Evolutionary conservation across 768 basidiomycete species (phyloP).

Genomic region (Leccinum boreale): DNA sequence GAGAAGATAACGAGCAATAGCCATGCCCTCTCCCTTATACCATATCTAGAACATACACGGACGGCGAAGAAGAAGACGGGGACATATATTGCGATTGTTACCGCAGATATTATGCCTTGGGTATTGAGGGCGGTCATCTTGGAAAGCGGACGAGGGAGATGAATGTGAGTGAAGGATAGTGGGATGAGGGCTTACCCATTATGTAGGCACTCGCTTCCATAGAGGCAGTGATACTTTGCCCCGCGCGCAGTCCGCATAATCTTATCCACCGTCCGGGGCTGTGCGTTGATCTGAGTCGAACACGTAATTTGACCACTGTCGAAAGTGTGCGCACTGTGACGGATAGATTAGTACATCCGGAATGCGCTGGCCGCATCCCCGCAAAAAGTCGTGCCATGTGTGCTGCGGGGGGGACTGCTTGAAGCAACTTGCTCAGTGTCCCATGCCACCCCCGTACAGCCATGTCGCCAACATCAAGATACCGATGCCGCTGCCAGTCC

Average conservation of each 20-base stretch:
- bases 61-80: conserved; percentile 49
- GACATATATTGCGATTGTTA: conserved; percentile 56
- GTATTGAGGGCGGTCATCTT: conserved; percentile 34
- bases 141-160: not conserved
- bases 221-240: conserved; percentile 20
- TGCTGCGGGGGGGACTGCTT: not conserved
- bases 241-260: not conserved
- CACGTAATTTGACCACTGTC: not conserved
- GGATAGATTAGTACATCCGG: not conserved
- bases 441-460: not conserved
- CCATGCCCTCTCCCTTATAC: conserved; percentile 62
- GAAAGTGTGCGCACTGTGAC: not conserved
- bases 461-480: not conserved
- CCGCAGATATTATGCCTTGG: conserved; percentile 54
- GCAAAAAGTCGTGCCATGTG: not conserved
- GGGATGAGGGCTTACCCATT: conserved; percentile 13
- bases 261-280: conserved; percentile 10
- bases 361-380: not conserved
- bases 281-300: not conserved
- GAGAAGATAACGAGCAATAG: conserved; percentile 64
- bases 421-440: not conserved
- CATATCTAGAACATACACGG: conserved; percentile 49
- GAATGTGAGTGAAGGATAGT: conserved; percentile 1
- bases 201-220: conserved; percentile 9
- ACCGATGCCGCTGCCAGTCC: too few species aligned